Evolutionary conservation across 2,329 filamentous ascomycete species (phyloP), one percentile per base, ranked within the genome.

Genomic region (Fonsecaea monophora): DNA sequence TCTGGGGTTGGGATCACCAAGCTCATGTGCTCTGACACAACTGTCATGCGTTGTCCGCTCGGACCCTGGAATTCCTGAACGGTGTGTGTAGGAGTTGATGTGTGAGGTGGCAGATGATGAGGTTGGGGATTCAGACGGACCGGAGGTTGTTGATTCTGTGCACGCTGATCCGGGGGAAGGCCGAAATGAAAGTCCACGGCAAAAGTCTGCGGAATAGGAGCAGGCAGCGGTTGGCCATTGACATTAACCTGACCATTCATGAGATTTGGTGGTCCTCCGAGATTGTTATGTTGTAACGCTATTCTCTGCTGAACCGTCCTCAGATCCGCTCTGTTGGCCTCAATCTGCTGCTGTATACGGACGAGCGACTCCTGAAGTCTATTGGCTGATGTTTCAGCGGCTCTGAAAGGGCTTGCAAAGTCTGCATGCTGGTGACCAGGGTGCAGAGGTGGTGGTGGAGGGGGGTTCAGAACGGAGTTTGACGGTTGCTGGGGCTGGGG

Each of bases 341-440:
- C 68, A 37, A 70, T 62, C 32, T 68, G 66, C 38, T 70, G 66
- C 48, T 70, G 68, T 34, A 70, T 66, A 35, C 66, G 63, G 40
- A 64, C 42, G 8, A 70, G 60, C 5, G 63, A 63, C 34, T 68
- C 66, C 53, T 70, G 68, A 7, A 70, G 48, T 56, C 60, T 64
- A 9, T 54, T 64, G 30, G 55, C 56, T 21, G 55, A 60, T 7
- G 45, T 55, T 32, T 68, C 60, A 9, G 53, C 65, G 4, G 63
- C 62, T 54, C 34, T 42, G 10, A 70, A 32, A 13, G 60, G 60
- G 32, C 50, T 48, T 34, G 34, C n/a, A 18, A 35, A 25, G 35
- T 65, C 60, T 42, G 55, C 21, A 8, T 32, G 63, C 21, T 13
- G 55, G 21, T 53, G 50, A 30, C 30, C 34, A 13, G 25, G 15